Evolutionary conservation across 768 basidiomycete genomes (phyloP).

Genomic region (Royoungia palumana): DNA sequence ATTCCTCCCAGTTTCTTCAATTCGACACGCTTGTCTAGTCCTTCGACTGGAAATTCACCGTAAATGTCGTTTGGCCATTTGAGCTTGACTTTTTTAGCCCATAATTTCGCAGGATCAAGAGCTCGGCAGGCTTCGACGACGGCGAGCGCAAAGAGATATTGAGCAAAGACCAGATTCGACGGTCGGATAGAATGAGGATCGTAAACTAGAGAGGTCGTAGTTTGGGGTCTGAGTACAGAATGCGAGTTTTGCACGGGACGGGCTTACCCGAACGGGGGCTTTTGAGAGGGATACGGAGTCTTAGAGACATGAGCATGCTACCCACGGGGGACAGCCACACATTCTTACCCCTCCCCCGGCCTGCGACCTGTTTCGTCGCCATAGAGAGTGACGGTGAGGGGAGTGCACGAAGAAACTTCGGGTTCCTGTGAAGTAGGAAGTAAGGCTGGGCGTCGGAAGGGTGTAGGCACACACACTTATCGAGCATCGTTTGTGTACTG

Average conservation of each 20-base stretch:
- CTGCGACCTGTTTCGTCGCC: constrained; percentile 84
- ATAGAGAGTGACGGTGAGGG: constrained; percentile 79
- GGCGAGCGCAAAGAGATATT: constrained; percentile 88
- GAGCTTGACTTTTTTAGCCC: constrained; percentile 60
- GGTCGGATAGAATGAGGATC: constrained; percentile 24
- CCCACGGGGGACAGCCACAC: constrained; percentile 91
- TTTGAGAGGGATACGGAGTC: constrained; percentile 21
- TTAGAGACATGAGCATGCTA: constrained; percentile 66
- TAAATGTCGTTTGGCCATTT: constrained; percentile 99
- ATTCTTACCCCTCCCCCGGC: constrained; percentile 85
- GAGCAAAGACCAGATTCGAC: constrained; percentile 81
- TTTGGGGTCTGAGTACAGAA: background rate
- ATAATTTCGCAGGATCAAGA: constrained; percentile 42
- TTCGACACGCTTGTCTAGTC: constrained; percentile 31
- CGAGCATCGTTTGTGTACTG: constrained; percentile 92
- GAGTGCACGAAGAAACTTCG: constrained; percentile 59
- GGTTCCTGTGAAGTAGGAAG: constrained; percentile 57
- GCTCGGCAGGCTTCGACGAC: constrained; percentile 80
- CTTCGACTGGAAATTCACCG: constrained; percentile 50
- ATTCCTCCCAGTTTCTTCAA: constrained; percentile 87
- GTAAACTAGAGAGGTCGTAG: background rate
- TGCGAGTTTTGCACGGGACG: background rate
- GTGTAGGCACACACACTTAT: constrained; percentile 57
- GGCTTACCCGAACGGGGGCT: constrained; percentile 5
- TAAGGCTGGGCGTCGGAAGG: background rate